These are phyloP conservation scores for Dendrobium nobile DNA, from an alignment of 106 monocot species.

Conservation along the genomic window DNA sequence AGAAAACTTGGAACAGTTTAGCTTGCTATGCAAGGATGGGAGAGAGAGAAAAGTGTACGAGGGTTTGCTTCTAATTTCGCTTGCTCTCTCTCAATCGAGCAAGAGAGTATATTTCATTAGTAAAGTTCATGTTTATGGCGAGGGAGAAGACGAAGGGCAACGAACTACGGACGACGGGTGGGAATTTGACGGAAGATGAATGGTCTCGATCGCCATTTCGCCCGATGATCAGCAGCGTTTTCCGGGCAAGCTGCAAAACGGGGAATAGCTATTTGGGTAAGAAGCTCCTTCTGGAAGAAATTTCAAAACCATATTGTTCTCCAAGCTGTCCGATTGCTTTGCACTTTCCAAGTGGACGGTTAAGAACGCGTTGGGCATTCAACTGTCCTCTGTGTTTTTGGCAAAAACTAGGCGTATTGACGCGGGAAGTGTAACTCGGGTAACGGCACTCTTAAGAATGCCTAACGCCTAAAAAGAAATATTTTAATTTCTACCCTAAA, in stretches of 20 bases:
- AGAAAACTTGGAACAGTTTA: neutral
- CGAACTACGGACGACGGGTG: neutral
- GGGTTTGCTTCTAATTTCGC: neutral
- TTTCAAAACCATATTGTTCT: neutral
- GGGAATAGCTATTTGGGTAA: neutral
- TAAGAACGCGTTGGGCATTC: neutral
- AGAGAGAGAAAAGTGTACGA: neutral
- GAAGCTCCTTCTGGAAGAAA: neutral
- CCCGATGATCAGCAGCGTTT: neutral
- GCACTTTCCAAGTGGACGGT: neutral
- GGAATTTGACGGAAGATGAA: neutral
- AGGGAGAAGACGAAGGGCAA: neutral
- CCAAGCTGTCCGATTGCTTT: neutral
- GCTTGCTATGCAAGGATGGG: neutral
- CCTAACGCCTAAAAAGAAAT: too few relatives aligned
- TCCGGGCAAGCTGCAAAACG: neutral
- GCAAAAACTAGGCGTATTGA: neutral
- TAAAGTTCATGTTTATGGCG: neutral
- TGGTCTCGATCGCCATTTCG: neutral
- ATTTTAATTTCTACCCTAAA: too few relatives aligned
- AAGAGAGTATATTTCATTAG: neutral
- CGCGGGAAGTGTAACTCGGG: neutral
- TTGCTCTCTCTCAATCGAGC: neutral
- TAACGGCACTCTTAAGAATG: neutral
- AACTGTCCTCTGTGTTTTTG: too few relatives aligned